phyloP scores from a whole-genome alignment of 2,329 filamentous ascomycete genomes.

The Dryadomyces sulphureus region DNA sequence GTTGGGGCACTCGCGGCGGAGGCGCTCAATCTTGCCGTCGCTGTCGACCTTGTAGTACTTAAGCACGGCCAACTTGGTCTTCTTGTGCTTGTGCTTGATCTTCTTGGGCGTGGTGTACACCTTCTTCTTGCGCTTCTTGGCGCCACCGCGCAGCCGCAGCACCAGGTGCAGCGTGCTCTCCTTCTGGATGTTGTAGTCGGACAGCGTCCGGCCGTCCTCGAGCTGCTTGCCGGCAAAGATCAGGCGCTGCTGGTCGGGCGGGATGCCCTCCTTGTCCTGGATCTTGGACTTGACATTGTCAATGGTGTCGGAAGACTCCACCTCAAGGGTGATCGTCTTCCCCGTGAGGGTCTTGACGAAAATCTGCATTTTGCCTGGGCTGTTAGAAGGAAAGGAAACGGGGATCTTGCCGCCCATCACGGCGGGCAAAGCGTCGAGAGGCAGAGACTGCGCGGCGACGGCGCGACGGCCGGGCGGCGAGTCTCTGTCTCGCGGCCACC shows the following conservation, averaged over 20 bases:
- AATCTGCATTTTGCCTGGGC: constrained; percentile 57
- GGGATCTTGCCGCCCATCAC: no score
- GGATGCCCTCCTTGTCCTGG: constrained; percentile 98
- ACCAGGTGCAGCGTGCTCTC: constrained; percentile 97
- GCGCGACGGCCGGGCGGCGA: not conserved
- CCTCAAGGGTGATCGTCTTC: constrained; percentile 99
- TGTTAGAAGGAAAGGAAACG: no score
- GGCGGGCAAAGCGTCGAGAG: no score
- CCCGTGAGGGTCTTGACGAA: constrained; percentile 86
- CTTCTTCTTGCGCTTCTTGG: constrained; percentile 99
- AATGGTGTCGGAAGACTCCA: constrained; percentile 98
- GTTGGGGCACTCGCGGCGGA: constrained; percentile 91
- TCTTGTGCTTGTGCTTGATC: constrained; percentile 99
- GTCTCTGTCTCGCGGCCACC: not conserved
- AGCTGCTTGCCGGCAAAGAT: constrained; percentile 99
- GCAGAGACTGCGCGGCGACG: not conserved
- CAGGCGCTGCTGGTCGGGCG: constrained; percentile 96
- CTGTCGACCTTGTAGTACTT: constrained; percentile 99
- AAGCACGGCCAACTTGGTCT: constrained; percentile 99
- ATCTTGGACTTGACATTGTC: constrained; percentile 99
- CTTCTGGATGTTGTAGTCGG: constrained; percentile 99
- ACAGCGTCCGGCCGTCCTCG: constrained; percentile 96
- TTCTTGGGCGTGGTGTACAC: constrained; percentile 99
- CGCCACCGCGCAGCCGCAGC: constrained; percentile 94
- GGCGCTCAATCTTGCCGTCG: constrained; percentile 99